Conservation (phyloP, 768 basidiomycete species). For the Rhodosporidiobolus sp. region DNA sequence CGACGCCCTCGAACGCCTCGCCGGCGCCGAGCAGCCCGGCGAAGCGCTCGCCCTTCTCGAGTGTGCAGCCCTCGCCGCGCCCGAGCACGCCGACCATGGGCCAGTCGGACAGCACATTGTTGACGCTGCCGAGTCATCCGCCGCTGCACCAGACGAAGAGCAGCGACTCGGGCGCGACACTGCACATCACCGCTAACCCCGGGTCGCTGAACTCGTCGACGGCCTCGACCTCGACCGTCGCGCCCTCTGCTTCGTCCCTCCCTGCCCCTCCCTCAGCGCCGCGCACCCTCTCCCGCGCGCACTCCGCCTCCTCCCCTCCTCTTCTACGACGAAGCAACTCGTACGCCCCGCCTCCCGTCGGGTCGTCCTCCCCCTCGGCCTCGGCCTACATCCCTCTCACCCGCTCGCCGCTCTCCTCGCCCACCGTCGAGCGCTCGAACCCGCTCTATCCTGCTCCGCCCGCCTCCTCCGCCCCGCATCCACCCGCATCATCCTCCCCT, state of each 20-base stretch:
- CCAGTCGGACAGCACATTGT: not conserved
- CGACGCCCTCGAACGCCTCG: not conserved
- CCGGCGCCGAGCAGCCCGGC: not conserved
- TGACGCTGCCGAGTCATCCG: conserved; percentile 1
- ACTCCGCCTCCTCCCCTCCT: conserved; percentile 9
- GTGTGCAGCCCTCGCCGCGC: not conserved
- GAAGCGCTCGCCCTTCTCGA: conserved; percentile 8
- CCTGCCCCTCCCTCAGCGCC: not conserved
- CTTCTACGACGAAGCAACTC: conserved; percentile 16
- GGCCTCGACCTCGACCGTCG: too few relatives aligned
- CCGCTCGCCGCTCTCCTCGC: conserved; percentile 7
- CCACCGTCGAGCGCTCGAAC: not conserved
- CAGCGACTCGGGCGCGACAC: conserved; percentile 18
- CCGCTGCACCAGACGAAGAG: conserved; percentile 3
- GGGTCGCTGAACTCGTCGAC: too few relatives aligned
- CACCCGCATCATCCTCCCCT: too few relatives aligned
- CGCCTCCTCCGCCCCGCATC: not conserved
- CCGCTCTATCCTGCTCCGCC: not conserved
- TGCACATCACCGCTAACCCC: not conserved
- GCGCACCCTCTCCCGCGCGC: not conserved
- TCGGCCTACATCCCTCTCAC: conserved; percentile 2
- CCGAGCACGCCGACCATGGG: not conserved
- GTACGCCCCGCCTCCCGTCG: conserved; percentile 8
- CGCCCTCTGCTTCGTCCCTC: not conserved
- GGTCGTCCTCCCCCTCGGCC: not conserved